Conservation (phyloP, 768 basidiomycete genomes). For the Mycena indigotica region DNA sequence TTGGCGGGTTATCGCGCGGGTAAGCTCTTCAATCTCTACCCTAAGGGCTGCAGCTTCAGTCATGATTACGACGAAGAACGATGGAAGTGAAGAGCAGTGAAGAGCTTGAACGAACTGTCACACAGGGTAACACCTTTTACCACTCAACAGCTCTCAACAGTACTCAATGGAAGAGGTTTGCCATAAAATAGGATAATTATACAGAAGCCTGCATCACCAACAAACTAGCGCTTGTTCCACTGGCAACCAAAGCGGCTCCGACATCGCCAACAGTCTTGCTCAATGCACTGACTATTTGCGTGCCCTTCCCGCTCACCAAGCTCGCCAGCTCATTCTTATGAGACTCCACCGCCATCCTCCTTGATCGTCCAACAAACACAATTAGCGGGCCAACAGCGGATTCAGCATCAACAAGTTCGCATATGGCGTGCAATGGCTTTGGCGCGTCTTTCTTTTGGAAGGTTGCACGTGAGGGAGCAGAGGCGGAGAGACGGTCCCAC, state of each 20-base stretch:
- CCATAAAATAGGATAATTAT: too few species aligned
- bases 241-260: constrained; percentile 66
- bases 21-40: not conserved
- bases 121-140: too few species aligned
- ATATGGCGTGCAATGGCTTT: constrained; percentile 57
- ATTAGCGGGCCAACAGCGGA: constrained; percentile 40
- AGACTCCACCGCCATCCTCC: constrained; percentile 63
- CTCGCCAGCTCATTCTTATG: constrained; percentile 60
- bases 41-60: not conserved
- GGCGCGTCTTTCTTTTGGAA: constrained; percentile 57
- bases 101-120: too few species aligned
- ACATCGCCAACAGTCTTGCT: constrained; percentile 77
- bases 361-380: constrained; percentile 72
- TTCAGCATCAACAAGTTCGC: constrained; percentile 43
- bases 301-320: constrained; percentile 43
- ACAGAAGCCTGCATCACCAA: constrained; percentile 55
- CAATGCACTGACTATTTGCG: constrained; percentile 55
- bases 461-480: constrained; percentile 47
- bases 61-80: constrained; percentile 1
- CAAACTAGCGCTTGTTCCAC: constrained; percentile 50
- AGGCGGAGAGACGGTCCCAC: constrained; percentile 64
- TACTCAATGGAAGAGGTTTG: too few species aligned
- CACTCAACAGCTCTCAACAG: too few species aligned
- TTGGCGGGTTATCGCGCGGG: not conserved
- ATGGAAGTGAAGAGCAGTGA: too few species aligned